Base-by-base conservation (phyloP, 345 rosid species). In the Balakata baccata region DNA sequence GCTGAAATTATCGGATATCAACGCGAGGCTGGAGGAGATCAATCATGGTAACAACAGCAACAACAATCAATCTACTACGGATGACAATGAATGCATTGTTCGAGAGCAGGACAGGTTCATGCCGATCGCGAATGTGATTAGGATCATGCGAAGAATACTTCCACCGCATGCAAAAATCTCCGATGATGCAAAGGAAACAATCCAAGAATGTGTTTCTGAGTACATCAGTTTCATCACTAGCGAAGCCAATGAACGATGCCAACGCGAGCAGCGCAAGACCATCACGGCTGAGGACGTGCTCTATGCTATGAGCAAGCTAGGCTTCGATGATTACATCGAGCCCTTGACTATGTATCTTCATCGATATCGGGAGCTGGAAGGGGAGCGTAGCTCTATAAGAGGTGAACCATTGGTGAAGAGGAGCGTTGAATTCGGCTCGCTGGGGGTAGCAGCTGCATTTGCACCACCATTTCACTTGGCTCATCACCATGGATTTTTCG, bases 351-450 rank as follows among this genome's bases (percentile, higher is more conserved):
- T 80, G 50, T 80, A 71, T 72, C 83, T 80, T 12, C 79, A 75
- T 56, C 79, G 83, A 3, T 75, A 75, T 41, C 79, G 83, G 2
- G 83, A 80, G 41, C 43, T 72, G 17, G 83, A 80, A 29, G 79
- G 79, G 1, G 82, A 79, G 14, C 68, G 98, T 5, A 87, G 87
- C 22, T 82, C 85, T 2, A 75, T 83, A 60, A 75, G 91, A 80
- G 83, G 86, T 2, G 86, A 82, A 82, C 78, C 86, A 9, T 69
- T 91, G 73, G 75, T 84, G 81, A 93, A 88, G 87, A 85, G 95
- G 79, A 64, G 78, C 39, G 70, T 79, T 23, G 87, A 83, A 68
- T 86, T 74, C 68, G 86, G 88, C 41, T 45, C 73, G 4, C 1
- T 79, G 52, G 34, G 34, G 34, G 34, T 29, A 29, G 2, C 34